A percentile compares a stretch with the other conserved stretches of the same genome.
Evolutionary conservation across 352 stramenopile species (phyloP).

Genomic region (Elongisporangium prolatum): DNA sequence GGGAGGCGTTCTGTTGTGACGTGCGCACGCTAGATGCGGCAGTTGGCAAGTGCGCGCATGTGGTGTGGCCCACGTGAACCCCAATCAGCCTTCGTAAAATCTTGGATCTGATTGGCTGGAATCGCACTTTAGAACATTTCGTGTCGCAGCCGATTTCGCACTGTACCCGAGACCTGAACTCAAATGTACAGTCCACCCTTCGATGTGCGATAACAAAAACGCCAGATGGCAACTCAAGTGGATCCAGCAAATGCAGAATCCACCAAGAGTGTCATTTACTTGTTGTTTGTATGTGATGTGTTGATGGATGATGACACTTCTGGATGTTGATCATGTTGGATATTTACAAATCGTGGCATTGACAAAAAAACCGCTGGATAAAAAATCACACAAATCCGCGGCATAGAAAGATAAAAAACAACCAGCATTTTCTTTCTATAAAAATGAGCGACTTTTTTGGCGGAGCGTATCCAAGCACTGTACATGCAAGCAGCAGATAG

Average conservation of each 20-base stretch:
- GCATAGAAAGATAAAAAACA: background rate
- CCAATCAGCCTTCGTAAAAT: background rate
- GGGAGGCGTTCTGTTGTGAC: slow-evolving; percentile 1
- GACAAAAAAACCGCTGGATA: background rate
- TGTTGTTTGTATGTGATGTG: background rate
- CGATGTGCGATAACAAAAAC: background rate
- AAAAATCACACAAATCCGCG: background rate
- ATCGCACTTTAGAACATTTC: background rate
- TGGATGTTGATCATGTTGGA: background rate
- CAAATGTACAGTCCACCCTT: background rate
- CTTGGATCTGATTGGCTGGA: background rate
- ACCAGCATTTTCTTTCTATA: background rate
- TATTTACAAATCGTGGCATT: background rate
- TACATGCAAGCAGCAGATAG: slow-evolving; percentile 13
- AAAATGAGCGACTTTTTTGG: background rate
- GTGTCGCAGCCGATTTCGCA: background rate
- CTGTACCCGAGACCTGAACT: background rate
- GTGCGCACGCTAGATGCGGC: background rate
- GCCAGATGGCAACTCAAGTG: background rate
- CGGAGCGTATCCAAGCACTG: slow-evolving; percentile 21
- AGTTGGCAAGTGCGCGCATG: background rate
- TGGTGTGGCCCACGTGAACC: background rate
- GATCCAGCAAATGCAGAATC: background rate
- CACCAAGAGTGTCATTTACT: background rate
- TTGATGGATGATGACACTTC: background rate